These are phyloP conservation scores for Leccinum brunneo-olivaceum DNA, from an alignment of 1,284 basidiomycete species.

Conservation along the genomic window DNA sequence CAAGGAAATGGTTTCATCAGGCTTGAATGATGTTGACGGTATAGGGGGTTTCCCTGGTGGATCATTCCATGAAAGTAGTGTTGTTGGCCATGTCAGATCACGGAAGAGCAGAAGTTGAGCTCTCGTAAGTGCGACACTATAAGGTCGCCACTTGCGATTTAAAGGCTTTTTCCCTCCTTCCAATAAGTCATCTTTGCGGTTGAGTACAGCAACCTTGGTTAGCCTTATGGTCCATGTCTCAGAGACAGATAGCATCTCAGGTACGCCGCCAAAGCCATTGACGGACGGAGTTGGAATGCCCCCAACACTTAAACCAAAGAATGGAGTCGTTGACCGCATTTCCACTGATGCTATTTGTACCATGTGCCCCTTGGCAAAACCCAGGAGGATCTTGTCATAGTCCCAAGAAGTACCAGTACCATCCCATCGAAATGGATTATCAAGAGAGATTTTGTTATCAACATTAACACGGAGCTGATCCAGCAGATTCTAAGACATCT, in stretches of 20 bases:
- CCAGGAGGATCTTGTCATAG: conserved; percentile 57
- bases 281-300: conserved; percentile 29
- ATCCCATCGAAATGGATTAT: conserved; percentile 72
- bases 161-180: conserved; percentile 73
- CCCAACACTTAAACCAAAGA: conserved; percentile 44
- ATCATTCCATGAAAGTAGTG: conserved; percentile 49
- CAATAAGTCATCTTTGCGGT: conserved; percentile 76
- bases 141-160: conserved; percentile 84
- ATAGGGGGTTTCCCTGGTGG: conserved; percentile 39
- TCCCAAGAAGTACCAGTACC: conserved; percentile 70
- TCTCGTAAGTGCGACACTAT: conserved; percentile 81
- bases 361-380: conserved; percentile 63
- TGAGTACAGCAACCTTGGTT: conserved; percentile 77
- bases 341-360: conserved; percentile 50
- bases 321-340: conserved; percentile 36
- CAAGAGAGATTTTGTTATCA: conserved; percentile 52
- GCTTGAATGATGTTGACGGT: conserved; percentile 61
- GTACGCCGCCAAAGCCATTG: conserved; percentile 16
- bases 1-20: conserved; percentile 83
- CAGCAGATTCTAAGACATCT: conserved; percentile 51
- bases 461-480: conserved; percentile 75
- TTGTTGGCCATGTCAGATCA: conserved; percentile 65
- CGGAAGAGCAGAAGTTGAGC: conserved; percentile 92
- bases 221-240: conserved; percentile 60
- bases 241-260: conserved; percentile 20